These are phyloP conservation scores for Pseudocercospora vitis DNA, from an alignment of 2,329 filamentous ascomycete genomes.

Conservation along the genomic window DNA sequence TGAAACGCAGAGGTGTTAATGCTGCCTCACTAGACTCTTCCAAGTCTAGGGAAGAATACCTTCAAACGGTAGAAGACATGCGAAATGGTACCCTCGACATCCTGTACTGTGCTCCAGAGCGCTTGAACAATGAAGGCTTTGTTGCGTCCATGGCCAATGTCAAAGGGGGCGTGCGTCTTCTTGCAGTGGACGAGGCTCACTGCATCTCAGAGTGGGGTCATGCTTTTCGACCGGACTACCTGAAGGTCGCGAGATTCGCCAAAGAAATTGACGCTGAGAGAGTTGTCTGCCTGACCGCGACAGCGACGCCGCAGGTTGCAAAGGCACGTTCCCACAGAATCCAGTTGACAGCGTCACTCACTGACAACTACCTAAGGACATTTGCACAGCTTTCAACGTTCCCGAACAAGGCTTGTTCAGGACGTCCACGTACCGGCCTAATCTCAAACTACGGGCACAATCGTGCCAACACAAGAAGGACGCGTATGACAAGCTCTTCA, in stretches of 20 bases:
- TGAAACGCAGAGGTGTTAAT: conserved; percentile 51
- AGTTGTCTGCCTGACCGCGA: conserved; percentile 61
- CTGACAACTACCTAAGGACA: conserved; percentile 42
- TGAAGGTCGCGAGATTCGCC: conserved; percentile 58
- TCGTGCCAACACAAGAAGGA: conserved; percentile 46
- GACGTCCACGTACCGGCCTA: conserved; percentile 60
- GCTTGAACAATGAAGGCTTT: conserved; percentile 62
- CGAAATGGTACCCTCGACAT: conserved; percentile 53
- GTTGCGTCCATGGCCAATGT: conserved; percentile 57
- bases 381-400: conserved; percentile 56
- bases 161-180: conserved; percentile 56
- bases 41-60: conserved; percentile 47
- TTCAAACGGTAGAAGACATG: conserved; percentile 48
- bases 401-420: conserved; percentile 54
- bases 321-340: conserved; percentile 3
- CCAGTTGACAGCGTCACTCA: background rate
- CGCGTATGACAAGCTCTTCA: conserved; percentile 48
- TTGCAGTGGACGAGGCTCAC: conserved; percentile 61
- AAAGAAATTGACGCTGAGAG: conserved; percentile 58
- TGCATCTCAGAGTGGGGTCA: conserved; percentile 54
- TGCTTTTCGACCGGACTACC: conserved; percentile 44
- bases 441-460: conserved; percentile 57
- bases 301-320: conserved; percentile 58
- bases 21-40: conserved; percentile 60
- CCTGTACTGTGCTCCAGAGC: conserved; percentile 60